Evolutionary conservation across 495 filamentous ascomycete genomes (phyloP).

Genomic region (Chaetomidium leptoderma): DNA sequence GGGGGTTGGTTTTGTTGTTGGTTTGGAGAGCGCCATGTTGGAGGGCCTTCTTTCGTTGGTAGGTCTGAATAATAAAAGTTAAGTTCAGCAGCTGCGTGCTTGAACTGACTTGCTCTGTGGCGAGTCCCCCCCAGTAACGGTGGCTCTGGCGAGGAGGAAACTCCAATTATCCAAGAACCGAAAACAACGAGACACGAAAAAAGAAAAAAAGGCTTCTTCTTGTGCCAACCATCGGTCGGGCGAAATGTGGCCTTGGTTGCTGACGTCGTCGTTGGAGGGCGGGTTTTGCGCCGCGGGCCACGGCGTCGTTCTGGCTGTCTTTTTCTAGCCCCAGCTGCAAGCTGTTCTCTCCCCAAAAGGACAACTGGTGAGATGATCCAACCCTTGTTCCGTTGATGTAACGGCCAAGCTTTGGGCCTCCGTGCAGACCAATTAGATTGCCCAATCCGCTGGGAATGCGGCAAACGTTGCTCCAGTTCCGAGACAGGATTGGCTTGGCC

Average conservation of each 20-base stretch:
- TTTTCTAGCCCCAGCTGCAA: conserved; percentile 10
- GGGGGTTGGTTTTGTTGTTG: conserved; percentile 35
- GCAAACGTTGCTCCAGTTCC: conserved; percentile 2
- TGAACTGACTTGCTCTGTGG: too few relatives aligned
- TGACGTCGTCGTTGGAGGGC: neutral
- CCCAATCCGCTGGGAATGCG: neutral
- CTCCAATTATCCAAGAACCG: neutral
- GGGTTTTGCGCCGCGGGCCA: conserved; percentile 10
- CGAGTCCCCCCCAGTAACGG: neutral
- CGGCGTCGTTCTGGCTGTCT: conserved; percentile 9
- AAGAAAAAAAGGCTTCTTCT: neutral
- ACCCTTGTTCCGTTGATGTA: conserved; percentile 25
- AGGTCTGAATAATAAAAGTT: too few relatives aligned
- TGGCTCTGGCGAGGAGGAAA: neutral
- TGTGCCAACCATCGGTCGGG: neutral
- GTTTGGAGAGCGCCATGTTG: conserved; percentile 41
- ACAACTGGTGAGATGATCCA: conserved; percentile 28
- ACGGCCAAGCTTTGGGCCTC: conserved; percentile 14
- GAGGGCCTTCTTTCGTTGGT: conserved; percentile 14
- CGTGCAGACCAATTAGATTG: conserved; percentile 17
- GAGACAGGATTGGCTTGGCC: neutral
- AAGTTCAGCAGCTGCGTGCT: neutral
- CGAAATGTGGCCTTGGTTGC: conserved; percentile 1
- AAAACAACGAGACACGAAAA: neutral
- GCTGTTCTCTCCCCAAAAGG: conserved; percentile 35